Evolutionary conservation across 306 rosid genomes (phyloP), one percentile per base, ranked within the genome.

Genomic region (Vachellia pachyceras): DNA sequence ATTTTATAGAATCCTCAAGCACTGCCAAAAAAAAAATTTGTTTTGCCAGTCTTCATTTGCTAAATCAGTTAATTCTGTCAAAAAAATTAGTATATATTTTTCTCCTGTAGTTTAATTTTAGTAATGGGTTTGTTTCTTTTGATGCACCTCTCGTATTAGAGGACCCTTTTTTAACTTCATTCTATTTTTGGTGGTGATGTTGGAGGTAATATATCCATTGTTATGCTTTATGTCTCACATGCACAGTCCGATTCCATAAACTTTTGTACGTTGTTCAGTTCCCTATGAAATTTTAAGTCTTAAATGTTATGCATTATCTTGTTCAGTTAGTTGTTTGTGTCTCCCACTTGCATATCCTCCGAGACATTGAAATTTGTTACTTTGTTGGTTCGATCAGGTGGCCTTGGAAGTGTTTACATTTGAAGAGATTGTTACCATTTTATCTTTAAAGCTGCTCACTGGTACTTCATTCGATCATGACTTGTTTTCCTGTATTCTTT

Each of bases 401-500:
- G 85, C 75, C 73, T 77, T 79, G 69, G 77, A 87, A 85, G 84
- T 65, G 33, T 46, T 80, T 81, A 67, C 71, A 20, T 72, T 85
- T 39, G 75, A 85, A 82, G 84, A 74, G 47, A 70, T 58, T 66
- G 63, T 49, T 77, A 61, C 74, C 61, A 57, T 61, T 84, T 82
- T 73, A 55, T 78, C 71, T 73, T 50, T 20, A 44, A 36, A 60
- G 81, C 65, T 8, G 69, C 79, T 67, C 83, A 58, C 52, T 45
- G 68, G 74, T 39, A 71, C 84, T 58, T 69, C 81, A 58, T 80
- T 50, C 73, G 70, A 85, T 76, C 61, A 94, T 94, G 98, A 75
- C 86, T 80, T 94, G 98, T 81, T 87, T 92, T 68, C 72, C 91
- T 69, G 87, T 81, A 83, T 84, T 82, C 36, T 84, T 84, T 84